Base-by-base conservation (phyloP, 2,329 filamentous ascomycete species). In the Sporothrix pseudoabietina region DNA sequence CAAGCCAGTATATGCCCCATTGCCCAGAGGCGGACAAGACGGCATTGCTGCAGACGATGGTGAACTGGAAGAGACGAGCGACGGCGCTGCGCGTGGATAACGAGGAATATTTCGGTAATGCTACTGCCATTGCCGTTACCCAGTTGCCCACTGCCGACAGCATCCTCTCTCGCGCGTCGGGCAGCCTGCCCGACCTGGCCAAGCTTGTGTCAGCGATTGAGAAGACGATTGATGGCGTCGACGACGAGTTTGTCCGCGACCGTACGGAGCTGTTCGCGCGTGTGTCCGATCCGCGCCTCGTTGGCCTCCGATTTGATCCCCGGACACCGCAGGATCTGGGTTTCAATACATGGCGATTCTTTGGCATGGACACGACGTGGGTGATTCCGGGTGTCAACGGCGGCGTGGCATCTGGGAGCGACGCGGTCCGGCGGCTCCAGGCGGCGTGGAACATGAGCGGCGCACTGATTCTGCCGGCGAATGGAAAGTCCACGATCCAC, bases 301-400 rank as follows among this genome's bases (percentile, higher is more conserved):
- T 84, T 47, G 83, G 83, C 16, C 78, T 84, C 30, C 79, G 80
- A 22, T 80, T 82, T 72, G 82, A 84, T 73, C 82, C 83, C 32
- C 78, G 82, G n/a, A 79, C 81, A 63, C 80, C 82, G 2, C 79
- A 81, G 69, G 79, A 81, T 55, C 78, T 85, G 54, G 80, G 80
- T 12, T 83, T 85, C 78, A 85, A 85, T 75, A 84, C 83, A 4
- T 85, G 84, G 84, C 79, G 82, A 8, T 79, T 81, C 72, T 82
- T 85, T 75, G 84, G 83, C 1, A 82, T 80, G 30, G 82, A 85
- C 73, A 79, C 81, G 5, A 76, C 79, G 74, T 85, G 83, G 78
- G 39, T 66, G 7, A 76, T 82, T 14, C 78, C 80, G 0, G 80
- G 79, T 4, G 57, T 76, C n/a, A n/a, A 30, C 14, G 12, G 19